phyloP scores from a whole-genome alignment of 129 eudicot genomes.

The Chrysanthemum lavandulifolium region DNA sequence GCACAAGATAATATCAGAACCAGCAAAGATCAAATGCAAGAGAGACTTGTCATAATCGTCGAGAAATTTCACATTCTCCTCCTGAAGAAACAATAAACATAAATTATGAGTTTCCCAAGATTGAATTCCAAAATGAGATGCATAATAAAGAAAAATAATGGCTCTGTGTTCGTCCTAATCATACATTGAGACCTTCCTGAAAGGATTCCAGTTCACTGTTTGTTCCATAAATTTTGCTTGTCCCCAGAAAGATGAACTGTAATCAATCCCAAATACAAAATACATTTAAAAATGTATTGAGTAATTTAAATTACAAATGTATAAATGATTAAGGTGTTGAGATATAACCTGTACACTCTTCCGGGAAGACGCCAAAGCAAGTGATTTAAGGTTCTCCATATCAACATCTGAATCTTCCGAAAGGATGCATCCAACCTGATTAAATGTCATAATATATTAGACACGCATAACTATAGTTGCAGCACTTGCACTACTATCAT shows the following conservation, averaged over 20 bases:
- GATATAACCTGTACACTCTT: conserved; percentile 52
- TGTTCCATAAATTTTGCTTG: conserved; percentile 25
- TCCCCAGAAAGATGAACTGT: conserved; percentile 56
- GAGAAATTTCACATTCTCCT: conserved; percentile 44
- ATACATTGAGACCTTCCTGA: conserved; percentile 49
- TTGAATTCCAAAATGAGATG: neutral
- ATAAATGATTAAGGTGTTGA: neutral
- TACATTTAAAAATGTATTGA: neutral
- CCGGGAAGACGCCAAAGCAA: conserved; percentile 43
- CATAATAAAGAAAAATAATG: neutral
- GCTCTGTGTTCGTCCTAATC: neutral
- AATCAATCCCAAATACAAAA: conserved; percentile 9
- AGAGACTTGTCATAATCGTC: conserved; percentile 52
- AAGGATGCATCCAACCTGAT: conserved; percentile 58
- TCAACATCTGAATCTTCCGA: conserved; percentile 43
- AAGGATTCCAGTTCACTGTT: conserved; percentile 32
- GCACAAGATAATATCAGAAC: conserved; percentile 58
- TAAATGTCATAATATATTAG: conserved; percentile 18
- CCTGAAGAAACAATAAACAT: conserved; percentile 35
- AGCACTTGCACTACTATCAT: too few species aligned
- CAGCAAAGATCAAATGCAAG: conserved; percentile 53
- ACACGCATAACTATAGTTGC: neutral
- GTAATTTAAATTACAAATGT: neutral
- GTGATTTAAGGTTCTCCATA: conserved; percentile 46
- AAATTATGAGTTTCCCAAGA: conserved; percentile 3